Base-by-base conservation (phyloP, 768 basidiomycete species). In the Naganishia randhawae region DNA sequence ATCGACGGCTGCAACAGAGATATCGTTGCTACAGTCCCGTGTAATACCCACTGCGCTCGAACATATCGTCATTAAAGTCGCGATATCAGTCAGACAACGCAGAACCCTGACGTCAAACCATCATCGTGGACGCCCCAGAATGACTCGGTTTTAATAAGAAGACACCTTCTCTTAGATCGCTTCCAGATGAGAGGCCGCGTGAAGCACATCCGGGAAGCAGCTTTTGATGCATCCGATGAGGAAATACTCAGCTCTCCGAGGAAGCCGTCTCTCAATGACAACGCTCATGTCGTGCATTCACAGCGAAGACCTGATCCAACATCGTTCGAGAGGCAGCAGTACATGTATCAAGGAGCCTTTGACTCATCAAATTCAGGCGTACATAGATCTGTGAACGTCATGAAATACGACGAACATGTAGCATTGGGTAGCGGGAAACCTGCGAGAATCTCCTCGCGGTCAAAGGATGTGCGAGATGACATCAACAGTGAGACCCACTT, bases 181-280 rank as follows among this genome's bases (percentile, higher is more conserved):
- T 16, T 37, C n/a, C 54, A 37, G 14, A 35, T 33, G 31, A 33
- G 31, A 17, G 9, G 6, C 37, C 19, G n/a, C 31, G 41, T 14
- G n/a, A 61, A 35, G 32, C 57, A 61, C 39, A 41, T 13, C 22
- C 33, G 57, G 7, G 57, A 61, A 61, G 57, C 37, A 25, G 57
- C 57, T 25, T 61, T 61, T 29, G 37, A 61, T 13, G 8, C 29
- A 9, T 61, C 39, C 10, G 22, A 22, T 3, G 57, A 61, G 41
- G 57, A 39, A 19, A 25, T 25, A 6, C 27, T 41, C 22, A 25
- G 25, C 4, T 39, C 57, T 55, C 33, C 35, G n/a, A 25, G 39
- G 5, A 41, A 35, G 7, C 37, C 27, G 14, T 25, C 1, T 6
- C 11, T 14, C 14, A 25, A 61, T 13, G 25, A 13, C 10, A 22